Evolutionary conservation across 2,329 filamentous ascomycete genomes (phyloP).

Genomic region (Chrysoporthe cubensis): DNA sequence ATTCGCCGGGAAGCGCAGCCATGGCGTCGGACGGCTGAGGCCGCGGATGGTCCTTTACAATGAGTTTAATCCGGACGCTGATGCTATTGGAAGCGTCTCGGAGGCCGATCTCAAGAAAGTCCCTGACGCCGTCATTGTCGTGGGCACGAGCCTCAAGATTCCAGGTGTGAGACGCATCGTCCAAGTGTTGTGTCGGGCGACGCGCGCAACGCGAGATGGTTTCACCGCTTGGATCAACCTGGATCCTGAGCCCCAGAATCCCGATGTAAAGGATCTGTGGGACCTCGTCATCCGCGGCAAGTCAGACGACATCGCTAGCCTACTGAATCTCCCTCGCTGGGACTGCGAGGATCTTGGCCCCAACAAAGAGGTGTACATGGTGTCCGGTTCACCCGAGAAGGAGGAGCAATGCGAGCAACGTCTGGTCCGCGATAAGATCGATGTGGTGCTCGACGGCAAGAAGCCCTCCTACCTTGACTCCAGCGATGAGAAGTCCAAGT

Average conservation of each 20-base stretch:
- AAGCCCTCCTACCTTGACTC: constrained; percentile 32
- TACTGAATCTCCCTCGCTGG: constrained; percentile 67
- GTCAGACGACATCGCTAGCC: constrained; percentile 82
- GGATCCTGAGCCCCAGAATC: constrained; percentile 78
- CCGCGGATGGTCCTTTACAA: constrained; percentile 97
- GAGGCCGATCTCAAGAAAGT: constrained; percentile 81
- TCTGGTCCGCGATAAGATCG: constrained; percentile 43
- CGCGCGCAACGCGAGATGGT: constrained; percentile 80
- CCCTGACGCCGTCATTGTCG: constrained; percentile 91
- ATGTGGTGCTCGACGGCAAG: constrained; percentile 47
- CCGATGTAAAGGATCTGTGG: constrained; percentile 90
- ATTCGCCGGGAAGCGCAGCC: constrained; percentile 83
- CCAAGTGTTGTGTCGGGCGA: constrained; percentile 85
- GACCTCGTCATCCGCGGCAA: constrained; percentile 86
- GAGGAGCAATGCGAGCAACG: constrained; percentile 43
- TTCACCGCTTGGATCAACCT: constrained; percentile 95
- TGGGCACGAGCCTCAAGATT: constrained; percentile 94
- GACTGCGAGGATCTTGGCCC: constrained; percentile 51
- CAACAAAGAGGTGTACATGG: constrained; percentile 47
- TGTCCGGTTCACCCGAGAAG: constrained; percentile 48
- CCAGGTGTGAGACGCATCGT: constrained; percentile 89
- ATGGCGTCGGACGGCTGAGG: constrained; percentile 86
- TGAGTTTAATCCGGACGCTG: constrained; percentile 93
- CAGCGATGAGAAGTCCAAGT: constrained; percentile 14
- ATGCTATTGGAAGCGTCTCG: constrained; percentile 91